phyloP scores from a whole-genome alignment of 768 basidiomycete genomes.

The Epithele typhae region DNA sequence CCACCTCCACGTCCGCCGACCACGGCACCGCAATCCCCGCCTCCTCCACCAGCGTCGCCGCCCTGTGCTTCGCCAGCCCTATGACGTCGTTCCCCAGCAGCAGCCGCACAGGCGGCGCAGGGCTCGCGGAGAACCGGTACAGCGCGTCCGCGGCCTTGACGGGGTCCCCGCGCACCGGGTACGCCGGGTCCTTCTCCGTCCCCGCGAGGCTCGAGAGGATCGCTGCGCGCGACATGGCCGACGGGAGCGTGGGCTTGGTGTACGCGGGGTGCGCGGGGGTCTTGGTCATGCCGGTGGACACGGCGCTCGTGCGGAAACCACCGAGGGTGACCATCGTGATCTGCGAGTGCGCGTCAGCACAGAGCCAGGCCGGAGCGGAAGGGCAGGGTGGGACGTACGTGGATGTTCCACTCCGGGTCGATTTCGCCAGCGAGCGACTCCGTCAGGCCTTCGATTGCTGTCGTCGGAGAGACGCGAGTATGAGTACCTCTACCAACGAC shows the following conservation, averaged over 20 bases:
- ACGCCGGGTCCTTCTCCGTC: not conserved
- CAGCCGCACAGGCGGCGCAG: too few relatives aligned
- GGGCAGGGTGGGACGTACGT: conserved; percentile 9
- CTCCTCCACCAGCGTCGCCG: too few relatives aligned
- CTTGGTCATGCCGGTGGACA: not conserved
- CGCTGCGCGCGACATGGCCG: not conserved
- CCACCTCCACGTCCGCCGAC: too few relatives aligned
- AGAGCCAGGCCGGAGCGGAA: not conserved
- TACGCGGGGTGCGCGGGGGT: conserved; percentile 11
- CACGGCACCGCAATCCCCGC: too few relatives aligned
- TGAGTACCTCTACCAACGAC: too few relatives aligned
- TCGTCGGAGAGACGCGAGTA: not conserved
- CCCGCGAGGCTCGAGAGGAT: not conserved
- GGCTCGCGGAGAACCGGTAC: conserved; percentile 6
- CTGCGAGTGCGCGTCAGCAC: not conserved
- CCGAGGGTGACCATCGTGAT: conserved; percentile 14
- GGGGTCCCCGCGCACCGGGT: conserved; percentile 7
- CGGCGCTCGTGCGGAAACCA: conserved; percentile 5
- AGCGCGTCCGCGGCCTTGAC: conserved; percentile 14
- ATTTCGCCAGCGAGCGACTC: conserved; percentile 26
- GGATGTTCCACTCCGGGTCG: conserved; percentile 33
- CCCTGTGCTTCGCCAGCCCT: too few relatives aligned
- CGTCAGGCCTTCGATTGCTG: conserved; percentile 28
- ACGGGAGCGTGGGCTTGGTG: conserved; percentile 1
- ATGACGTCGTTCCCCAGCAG: too few relatives aligned